A percentile compares a stretch with the other conserved stretches of the same genome.
phyloP scores from a whole-genome alignment of 2,329 filamentous ascomycete genomes.

The Venturia pyrina region DNA sequence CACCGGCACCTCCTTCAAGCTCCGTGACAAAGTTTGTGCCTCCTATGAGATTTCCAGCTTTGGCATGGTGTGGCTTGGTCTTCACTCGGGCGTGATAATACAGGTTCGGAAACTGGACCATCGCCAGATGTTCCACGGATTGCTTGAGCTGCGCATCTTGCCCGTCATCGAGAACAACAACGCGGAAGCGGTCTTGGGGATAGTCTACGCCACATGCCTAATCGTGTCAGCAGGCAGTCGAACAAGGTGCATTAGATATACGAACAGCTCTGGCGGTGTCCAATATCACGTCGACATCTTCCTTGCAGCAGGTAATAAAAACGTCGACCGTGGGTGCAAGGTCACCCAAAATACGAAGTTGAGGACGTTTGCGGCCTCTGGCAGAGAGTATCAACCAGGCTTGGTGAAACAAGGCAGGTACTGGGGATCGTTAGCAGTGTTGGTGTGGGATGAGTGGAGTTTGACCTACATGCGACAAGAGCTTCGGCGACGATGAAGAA shows the following conservation, averaged over 20 bases:
- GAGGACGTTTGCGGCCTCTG: conserved; percentile 5
- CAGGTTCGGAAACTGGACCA: conserved; percentile 37
- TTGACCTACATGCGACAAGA: conserved; percentile 28
- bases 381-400: conserved; percentile 8
- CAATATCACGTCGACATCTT: conserved; percentile 45
- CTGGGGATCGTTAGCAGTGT: neutral
- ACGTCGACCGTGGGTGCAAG: conserved; percentile 47
- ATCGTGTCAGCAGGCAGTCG: neutral
- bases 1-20: conserved; percentile 13
- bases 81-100: conserved; percentile 45
- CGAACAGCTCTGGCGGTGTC: conserved; percentile 42
- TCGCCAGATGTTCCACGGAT: conserved; percentile 28
- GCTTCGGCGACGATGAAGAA: conserved; percentile 47
- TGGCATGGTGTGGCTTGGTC: conserved; percentile 13
- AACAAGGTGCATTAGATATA: neutral
- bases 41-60: conserved; percentile 14
- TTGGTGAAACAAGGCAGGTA: conserved; percentile 13
- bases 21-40: conserved; percentile 11
- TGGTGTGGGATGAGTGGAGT: neutral
- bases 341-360: conserved; percentile 22
- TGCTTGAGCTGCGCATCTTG: conserved; percentile 26
- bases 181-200: conserved; percentile 41
- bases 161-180: conserved; percentile 37
- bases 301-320: conserved; percentile 48
- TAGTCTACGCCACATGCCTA: conserved; percentile 45